Conservation (phyloP, 805 yeast genomes). For the Spathaspora hagerdaliae region DNA sequence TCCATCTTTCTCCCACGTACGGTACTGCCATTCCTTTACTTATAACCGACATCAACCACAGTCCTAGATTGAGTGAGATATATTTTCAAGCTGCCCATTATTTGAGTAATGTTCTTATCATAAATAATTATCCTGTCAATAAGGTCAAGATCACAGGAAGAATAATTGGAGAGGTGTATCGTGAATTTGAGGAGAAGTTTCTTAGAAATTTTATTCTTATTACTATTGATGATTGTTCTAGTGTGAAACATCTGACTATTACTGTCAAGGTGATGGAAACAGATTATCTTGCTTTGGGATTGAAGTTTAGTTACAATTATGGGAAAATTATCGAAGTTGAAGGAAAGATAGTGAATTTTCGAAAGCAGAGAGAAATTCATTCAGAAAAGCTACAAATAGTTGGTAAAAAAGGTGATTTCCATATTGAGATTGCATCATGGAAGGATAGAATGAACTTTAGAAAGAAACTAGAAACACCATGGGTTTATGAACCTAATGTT, state of each 20-base stretch:
- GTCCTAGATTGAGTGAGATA: slow-evolving; percentile 7
- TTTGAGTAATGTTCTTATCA: slow-evolving; percentile 10
- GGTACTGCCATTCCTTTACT: slow-evolving; percentile 19
- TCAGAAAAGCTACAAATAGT: slow-evolving; percentile 9
- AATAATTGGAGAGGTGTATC: slow-evolving; percentile 19
- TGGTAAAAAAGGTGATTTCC: slow-evolving; percentile 16
- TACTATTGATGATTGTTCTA: slow-evolving; percentile 33
- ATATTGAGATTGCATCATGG: slow-evolving; percentile 28
- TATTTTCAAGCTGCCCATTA: slow-evolving; percentile 16
- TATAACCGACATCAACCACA: slow-evolving; percentile 24
- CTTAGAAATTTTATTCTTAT: slow-evolving; percentile 13
- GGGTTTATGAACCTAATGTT: slow-evolving; percentile 19
- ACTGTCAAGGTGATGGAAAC: slow-evolving; percentile 15
- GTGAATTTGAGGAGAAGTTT: slow-evolving; percentile 7
- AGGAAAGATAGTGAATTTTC: slow-evolving; percentile 10
- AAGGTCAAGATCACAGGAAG: slow-evolving; percentile 23
- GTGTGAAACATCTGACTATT: slow-evolving; percentile 20
- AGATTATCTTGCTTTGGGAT: slow-evolving; percentile 11
- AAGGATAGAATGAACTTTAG: slow-evolving; percentile 17
- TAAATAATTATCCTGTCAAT: slow-evolving; percentile 33
- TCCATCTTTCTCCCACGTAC: slow-evolving; percentile 27
- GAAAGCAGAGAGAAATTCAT: slow-evolving; percentile 7
- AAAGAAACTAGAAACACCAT: slow-evolving; percentile 16
- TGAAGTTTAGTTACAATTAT: slow-evolving; percentile 12
- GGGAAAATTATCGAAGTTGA: slow-evolving; percentile 23